phyloP scores from a whole-genome alignment of 257 asterid genomes.

The Penstemon barbatus region DNA sequence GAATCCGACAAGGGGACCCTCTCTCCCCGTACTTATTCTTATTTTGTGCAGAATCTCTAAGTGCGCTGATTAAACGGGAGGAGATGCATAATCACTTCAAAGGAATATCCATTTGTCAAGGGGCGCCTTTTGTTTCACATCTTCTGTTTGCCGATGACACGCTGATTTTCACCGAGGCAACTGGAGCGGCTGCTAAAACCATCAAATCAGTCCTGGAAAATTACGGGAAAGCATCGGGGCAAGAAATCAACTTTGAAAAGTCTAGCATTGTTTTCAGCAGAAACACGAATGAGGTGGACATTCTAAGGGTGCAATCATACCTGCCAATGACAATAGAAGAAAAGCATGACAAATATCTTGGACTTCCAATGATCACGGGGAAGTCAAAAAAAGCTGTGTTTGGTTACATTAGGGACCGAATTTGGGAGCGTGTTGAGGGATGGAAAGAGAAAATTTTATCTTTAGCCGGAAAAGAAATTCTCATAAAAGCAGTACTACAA shows the following conservation, averaged over 20 bases:
- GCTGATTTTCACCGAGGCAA: too few relatives aligned
- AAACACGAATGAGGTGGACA: not conserved
- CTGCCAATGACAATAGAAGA: not conserved
- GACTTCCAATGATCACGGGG: not conserved
- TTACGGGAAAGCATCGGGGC: not conserved
- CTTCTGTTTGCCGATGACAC: not conserved
- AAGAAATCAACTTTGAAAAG: not conserved
- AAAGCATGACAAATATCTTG: not conserved
- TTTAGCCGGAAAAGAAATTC: too few relatives aligned
- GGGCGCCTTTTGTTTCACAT: not conserved
- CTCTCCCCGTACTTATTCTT: not conserved
- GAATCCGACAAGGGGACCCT: constrained; percentile 1
- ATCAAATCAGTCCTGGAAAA: not conserved
- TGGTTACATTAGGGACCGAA: not conserved
- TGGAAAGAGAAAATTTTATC: not conserved
- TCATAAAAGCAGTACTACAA: not conserved
- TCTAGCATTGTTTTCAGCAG: not conserved
- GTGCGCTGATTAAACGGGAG: not conserved
- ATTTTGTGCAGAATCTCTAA: not conserved
- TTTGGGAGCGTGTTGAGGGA: not conserved
- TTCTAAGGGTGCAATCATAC: not conserved
- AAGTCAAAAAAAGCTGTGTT: not conserved
- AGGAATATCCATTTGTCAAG: not conserved
- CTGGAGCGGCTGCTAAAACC: too few relatives aligned
- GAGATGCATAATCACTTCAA: not conserved